A percentile compares a stretch with the other conserved stretches of the same genome.
phyloP scores from a whole-genome alignment of 1,139 yeast species.

The Blastobotrys apis region DNA sequence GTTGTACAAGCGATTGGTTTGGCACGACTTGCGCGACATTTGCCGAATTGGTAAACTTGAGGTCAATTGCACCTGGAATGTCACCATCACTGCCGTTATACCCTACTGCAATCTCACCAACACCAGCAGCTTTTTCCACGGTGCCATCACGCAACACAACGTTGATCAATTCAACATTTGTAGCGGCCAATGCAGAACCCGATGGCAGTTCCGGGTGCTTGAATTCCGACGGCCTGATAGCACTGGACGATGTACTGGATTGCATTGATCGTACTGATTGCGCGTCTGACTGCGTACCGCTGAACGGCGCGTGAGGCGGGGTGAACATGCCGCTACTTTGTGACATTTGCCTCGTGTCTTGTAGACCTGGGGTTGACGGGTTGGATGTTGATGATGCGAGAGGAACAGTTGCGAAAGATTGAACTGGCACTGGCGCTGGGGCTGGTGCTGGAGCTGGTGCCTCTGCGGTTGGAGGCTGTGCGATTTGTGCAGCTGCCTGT shows the following conservation, averaged over 20 bases:
- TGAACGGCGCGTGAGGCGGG: neutral
- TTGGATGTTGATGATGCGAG: neutral
- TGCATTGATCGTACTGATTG: slow-evolving; percentile 25
- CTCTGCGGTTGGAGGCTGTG: neutral
- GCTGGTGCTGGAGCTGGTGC: neutral
- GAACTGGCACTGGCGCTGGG: neutral
- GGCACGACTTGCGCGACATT: neutral
- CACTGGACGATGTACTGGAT: slow-evolving; percentile 14
- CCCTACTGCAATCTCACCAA: slow-evolving; percentile 79
- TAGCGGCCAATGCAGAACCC: slow-evolving; percentile 62
- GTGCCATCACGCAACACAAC: slow-evolving; percentile 68
- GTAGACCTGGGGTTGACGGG: no score
- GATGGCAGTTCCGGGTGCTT: slow-evolving; percentile 45
- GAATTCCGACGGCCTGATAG: neutral
- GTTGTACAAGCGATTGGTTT: neutral
- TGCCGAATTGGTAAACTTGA: slow-evolving; percentile 23
- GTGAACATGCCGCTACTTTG: no score
- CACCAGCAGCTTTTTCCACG: slow-evolving; percentile 52
- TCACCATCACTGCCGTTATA: slow-evolving; percentile 46
- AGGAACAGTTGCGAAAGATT: neutral
- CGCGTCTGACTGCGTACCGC: slow-evolving; percentile 18
- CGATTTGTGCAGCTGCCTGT: neutral
- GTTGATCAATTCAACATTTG: slow-evolving; percentile 77
- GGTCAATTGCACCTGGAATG: slow-evolving; percentile 17
- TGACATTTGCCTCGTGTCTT: no score